phyloP scores from a whole-genome alignment of 176 grass and related monocot genomes.

The Areca catechu region DNA sequence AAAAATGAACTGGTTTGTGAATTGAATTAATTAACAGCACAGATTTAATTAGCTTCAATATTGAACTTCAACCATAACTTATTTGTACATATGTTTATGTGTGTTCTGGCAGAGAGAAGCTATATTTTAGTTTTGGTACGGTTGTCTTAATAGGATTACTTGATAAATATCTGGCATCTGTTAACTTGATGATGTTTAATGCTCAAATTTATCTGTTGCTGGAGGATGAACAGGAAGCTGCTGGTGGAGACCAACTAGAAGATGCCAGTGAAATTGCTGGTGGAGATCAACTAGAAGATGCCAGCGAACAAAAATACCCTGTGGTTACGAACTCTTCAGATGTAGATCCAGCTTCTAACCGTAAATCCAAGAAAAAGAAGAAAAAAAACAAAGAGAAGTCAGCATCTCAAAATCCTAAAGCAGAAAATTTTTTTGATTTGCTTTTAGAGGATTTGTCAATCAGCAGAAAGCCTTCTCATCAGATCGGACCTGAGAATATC shows the following conservation, averaged over 20 bases:
- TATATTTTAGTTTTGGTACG: too few species aligned
- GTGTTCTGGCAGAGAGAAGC: too few species aligned
- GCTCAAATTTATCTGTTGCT: constrained; percentile 16
- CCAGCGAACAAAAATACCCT: constrained; percentile 26
- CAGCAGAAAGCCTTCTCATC: constrained; percentile 28
- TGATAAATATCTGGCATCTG: too few species aligned
- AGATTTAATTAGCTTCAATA: too few species aligned
- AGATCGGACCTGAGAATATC: constrained; percentile 24
- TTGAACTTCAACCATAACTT: too few species aligned
- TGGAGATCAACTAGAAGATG: constrained; percentile 24
- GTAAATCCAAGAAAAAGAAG: constrained; percentile 97
- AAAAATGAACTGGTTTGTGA: too few species aligned
- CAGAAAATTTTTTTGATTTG: constrained; percentile 51
- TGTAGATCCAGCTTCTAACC: constrained; percentile 35
- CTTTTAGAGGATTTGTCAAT: constrained; percentile 84
- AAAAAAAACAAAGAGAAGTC: constrained; percentile 60
- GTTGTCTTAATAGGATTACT: not conserved
- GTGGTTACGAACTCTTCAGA: constrained; percentile 21
- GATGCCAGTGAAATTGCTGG: constrained; percentile 17
- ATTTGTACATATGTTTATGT: too few species aligned
- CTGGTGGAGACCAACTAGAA: constrained; percentile 18
- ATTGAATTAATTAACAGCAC: too few species aligned
- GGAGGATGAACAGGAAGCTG: constrained; percentile 58
- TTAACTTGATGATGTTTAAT: not conserved
- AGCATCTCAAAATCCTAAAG: constrained; percentile 19